Conservation (phyloP, 1,284 basidiomycete genomes). For the Apiotrichum gamsii region DNA sequence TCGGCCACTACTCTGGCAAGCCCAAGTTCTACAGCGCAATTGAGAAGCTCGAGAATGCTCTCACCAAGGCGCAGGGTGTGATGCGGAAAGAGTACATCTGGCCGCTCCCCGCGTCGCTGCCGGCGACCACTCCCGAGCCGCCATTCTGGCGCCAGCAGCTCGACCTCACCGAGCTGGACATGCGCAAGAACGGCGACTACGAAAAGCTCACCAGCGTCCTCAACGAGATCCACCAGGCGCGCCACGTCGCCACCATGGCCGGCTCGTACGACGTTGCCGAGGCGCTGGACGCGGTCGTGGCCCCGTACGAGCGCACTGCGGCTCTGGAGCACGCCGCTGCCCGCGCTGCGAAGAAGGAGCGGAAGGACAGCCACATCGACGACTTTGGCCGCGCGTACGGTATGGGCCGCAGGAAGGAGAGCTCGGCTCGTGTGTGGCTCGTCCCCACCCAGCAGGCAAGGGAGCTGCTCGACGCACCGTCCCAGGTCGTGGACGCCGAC, state of each 20-base stretch:
- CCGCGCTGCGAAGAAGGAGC: not conserved
- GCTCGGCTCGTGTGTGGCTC: slow-evolving; percentile 85
- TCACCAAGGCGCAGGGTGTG: slow-evolving; percentile 55
- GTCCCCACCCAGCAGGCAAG: slow-evolving; percentile 58
- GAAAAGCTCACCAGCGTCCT: slow-evolving; percentile 61
- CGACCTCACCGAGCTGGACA: slow-evolving; percentile 60
- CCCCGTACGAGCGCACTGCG: slow-evolving; percentile 56
- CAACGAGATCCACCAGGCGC: slow-evolving; percentile 65
- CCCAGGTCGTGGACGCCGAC: not conserved
- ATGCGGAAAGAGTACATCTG: slow-evolving; percentile 65
- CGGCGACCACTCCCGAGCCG: slow-evolving; percentile 55
- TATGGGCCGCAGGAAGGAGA: slow-evolving; percentile 76
- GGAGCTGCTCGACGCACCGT: not conserved
- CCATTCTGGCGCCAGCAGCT: slow-evolving; percentile 57
- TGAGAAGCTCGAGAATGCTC: slow-evolving; percentile 60
- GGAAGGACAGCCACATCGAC: slow-evolving; percentile 55
- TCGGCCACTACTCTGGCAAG: slow-evolving; percentile 83
- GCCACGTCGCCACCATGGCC: slow-evolving; percentile 61
- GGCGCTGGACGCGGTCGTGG: slow-evolving; percentile 55
- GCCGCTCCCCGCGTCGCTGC: slow-evolving; percentile 67
- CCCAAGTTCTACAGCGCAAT: slow-evolving; percentile 70
- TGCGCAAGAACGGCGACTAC: slow-evolving; percentile 68
- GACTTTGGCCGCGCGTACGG: slow-evolving; percentile 72
- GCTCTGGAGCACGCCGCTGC: not conserved
- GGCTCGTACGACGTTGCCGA: slow-evolving; percentile 58